A percentile compares a stretch with the other conserved stretches of the same genome.
These are phyloP conservation scores for Penicillium dipodomyicola DNA, from an alignment of 495 filamentous ascomycete genomes.

Conservation along the genomic window DNA sequence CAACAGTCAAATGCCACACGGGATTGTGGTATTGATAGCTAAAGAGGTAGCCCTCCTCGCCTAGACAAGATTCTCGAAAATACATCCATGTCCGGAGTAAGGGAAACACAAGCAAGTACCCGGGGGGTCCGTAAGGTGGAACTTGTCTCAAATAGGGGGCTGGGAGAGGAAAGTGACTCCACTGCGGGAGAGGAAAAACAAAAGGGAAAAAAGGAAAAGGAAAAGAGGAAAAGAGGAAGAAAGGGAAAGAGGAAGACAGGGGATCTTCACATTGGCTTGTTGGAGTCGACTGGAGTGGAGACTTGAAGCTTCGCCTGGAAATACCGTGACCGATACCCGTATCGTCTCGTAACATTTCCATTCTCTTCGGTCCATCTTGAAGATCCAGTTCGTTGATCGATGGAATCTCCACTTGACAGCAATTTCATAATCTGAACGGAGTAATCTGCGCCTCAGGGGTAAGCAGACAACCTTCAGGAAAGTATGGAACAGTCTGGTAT, in stretches of 20 bases:
- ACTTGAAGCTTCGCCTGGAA: conserved; percentile 2
- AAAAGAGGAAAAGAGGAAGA: neutral
- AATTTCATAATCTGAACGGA: neutral
- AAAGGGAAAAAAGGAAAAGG: neutral
- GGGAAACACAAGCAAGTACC: neutral
- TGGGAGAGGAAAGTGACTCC: neutral
- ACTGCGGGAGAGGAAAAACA: neutral
- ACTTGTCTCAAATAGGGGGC: conserved; percentile 6
- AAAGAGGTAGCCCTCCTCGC: neutral
- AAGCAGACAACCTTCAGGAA: neutral
- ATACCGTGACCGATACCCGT: conserved; percentile 18
- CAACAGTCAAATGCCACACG: neutral
- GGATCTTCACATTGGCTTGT: neutral
- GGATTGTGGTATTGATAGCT: neutral
- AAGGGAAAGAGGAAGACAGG: neutral
- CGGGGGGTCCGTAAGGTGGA: neutral
- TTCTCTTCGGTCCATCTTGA: neutral
- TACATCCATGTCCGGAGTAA: neutral
- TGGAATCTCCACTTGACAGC: conserved; percentile 5
- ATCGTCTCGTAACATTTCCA: neutral
- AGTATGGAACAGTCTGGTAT: neutral
- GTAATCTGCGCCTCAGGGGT: neutral
- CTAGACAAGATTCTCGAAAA: neutral
- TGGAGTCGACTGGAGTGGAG: conserved; percentile 10
- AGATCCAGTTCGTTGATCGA: conserved; percentile 16